Conservation (phyloP, 306 rosid species). For the Prunus mume region DNA sequence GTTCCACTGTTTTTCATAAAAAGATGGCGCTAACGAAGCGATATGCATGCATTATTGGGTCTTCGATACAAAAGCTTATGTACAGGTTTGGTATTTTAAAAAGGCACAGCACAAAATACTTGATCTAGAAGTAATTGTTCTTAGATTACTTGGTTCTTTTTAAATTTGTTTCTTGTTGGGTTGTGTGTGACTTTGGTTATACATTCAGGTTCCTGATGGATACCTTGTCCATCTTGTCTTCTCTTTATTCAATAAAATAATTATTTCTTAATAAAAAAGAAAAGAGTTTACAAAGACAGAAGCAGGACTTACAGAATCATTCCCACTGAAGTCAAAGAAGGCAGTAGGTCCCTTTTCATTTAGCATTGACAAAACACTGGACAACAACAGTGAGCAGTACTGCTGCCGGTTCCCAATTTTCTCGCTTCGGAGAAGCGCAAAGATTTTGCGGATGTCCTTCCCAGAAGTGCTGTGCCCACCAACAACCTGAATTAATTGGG, state of each 20-base stretch:
- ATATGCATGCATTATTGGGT: background rate
- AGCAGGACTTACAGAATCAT: constrained; percentile 73
- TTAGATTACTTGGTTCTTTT: background rate
- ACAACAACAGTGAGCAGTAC: constrained; percentile 78
- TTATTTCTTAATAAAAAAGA: background rate
- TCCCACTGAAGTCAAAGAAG: constrained; percentile 83
- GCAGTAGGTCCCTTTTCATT: constrained; percentile 97
- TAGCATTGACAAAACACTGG: constrained; percentile 81
- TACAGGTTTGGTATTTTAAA: background rate
- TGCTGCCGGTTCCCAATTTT: constrained; percentile 73
- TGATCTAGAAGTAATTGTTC: constrained; percentile 6
- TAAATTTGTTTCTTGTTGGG: background rate
- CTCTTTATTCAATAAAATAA: background rate
- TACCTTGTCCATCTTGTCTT: background rate
- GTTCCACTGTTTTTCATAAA: background rate
- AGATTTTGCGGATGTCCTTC: constrained; percentile 93
- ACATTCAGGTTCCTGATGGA: background rate
- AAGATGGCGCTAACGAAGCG: too few relatives aligned
- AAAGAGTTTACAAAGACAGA: background rate
- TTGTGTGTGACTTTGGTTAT: background rate
- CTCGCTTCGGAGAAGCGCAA: constrained; percentile 89
- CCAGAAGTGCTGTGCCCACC: constrained; percentile 99
- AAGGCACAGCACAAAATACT: background rate
- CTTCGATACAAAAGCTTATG: background rate
- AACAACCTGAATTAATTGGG: constrained; percentile 83